A percentile compares a stretch with the other conserved stretches of the same genome.
These are phyloP conservation scores for Leishmania aethiopica DNA, from an alignment of 208 protist genomes.

Conservation along the genomic window DNA sequence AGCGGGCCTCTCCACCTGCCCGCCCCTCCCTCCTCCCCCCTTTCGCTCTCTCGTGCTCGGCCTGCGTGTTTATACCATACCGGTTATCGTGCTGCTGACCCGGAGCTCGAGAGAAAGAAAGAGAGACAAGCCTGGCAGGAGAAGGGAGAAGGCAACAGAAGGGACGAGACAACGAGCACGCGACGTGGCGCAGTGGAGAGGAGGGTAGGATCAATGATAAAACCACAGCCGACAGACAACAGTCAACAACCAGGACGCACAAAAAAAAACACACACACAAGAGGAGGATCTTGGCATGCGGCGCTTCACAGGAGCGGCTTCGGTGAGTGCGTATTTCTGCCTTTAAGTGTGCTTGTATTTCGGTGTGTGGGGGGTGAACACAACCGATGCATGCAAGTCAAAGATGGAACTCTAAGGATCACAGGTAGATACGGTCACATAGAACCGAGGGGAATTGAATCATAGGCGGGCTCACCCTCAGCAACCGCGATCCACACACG, in stretches of 20 bases:
- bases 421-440: background rate
- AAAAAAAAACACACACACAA: background rate
- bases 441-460: background rate
- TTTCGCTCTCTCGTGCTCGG: background rate
- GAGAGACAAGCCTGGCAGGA: background rate
- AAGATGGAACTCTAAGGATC: background rate
- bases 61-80: background rate
- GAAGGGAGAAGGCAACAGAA: background rate
- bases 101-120: background rate
- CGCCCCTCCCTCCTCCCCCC: background rate
- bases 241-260: background rate
- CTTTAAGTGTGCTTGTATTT: background rate
- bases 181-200: background rate
- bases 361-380: background rate
- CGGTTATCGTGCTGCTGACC: background rate
- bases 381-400: background rate
- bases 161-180: background rate
- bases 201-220: background rate
- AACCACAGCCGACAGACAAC: background rate
- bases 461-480: background rate
- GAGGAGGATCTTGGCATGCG: background rate
- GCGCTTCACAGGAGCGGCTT: background rate
- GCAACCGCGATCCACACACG: background rate
- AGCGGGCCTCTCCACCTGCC: background rate
- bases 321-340: background rate